phyloP scores from a whole-genome alignment of 2,329 filamentous ascomycete genomes.

The Alternaria ventricosa region DNA sequence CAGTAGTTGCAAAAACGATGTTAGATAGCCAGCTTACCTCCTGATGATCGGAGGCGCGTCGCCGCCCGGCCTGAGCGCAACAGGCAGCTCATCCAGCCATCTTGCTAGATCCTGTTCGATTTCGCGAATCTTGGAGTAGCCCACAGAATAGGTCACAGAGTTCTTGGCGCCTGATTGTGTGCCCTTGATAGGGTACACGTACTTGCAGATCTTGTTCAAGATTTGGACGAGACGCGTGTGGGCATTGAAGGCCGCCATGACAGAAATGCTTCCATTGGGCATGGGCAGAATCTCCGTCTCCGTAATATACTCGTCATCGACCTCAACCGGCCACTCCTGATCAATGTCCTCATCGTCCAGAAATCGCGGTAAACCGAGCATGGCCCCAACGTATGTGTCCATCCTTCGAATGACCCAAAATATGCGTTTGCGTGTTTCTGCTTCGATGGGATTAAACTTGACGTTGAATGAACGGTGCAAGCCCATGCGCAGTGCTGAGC shows the following conservation, averaged over 20 bases:
- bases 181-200: conserved; percentile 68
- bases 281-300: conserved; percentile 58
- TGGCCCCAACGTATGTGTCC: conserved; percentile 60
- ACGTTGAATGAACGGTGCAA: conserved; percentile 57
- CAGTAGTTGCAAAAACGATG: neutral
- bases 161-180: conserved; percentile 45
- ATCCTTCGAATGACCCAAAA: conserved; percentile 61
- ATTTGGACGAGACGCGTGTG: conserved; percentile 65
- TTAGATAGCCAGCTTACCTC: conserved; percentile 62
- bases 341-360: conserved; percentile 58
- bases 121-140: conserved; percentile 68
- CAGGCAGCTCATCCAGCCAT: conserved; percentile 73
- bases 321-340: conserved; percentile 55
- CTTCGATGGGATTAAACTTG: conserved; percentile 57
- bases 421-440: conserved; percentile 57
- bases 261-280: conserved; percentile 61
- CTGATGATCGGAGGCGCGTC: conserved; percentile 77
- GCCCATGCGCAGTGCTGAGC: conserved; percentile 59
- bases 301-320: conserved; percentile 60
- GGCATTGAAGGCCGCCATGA: conserved; percentile 67
- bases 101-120: conserved; percentile 68
- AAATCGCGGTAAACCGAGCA: conserved; percentile 58
- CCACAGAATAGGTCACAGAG: conserved; percentile 65
- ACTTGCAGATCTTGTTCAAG: conserved; percentile 66
- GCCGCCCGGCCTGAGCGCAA: conserved; percentile 77